Conservation (phyloP, 192 early-diverging fungal genomes). For the Coemansia erecta region DNA sequence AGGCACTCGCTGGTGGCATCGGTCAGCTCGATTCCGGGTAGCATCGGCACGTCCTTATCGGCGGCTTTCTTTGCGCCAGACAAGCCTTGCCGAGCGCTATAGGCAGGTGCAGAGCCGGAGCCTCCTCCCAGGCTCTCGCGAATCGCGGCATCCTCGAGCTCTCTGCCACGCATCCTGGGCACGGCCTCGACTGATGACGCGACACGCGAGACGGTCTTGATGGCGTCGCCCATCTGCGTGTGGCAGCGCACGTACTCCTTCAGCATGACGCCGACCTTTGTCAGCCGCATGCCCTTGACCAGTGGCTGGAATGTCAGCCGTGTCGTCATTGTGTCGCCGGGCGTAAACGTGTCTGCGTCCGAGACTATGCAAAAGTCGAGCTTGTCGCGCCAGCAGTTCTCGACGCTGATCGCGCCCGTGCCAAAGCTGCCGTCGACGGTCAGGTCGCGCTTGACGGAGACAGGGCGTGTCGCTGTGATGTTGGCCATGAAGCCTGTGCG, state of each 20-base stretch:
- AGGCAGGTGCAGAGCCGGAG: not conserved
- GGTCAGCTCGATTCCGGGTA: slow-evolving; percentile 31
- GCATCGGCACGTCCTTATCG: not conserved
- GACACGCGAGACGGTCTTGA: slow-evolving; percentile 44
- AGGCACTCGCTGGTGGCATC: slow-evolving; percentile 31
- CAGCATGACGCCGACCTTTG: slow-evolving; percentile 39
- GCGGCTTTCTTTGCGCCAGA: not conserved
- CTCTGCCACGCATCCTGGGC: slow-evolving; percentile 1
- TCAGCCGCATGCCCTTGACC: slow-evolving; percentile 45
- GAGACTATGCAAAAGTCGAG: slow-evolving; percentile 40
- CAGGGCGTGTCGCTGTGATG: slow-evolving; percentile 22
- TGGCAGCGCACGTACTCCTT: slow-evolving; percentile 54
- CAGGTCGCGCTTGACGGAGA: slow-evolving; percentile 47
- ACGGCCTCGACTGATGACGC: slow-evolving; percentile 28
- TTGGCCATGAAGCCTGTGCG: slow-evolving; percentile 46
- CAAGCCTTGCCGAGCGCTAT: too few species aligned
- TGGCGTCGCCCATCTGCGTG: slow-evolving; percentile 35
- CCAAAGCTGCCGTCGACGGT: slow-evolving; percentile 43
- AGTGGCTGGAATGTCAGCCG: slow-evolving; percentile 46
- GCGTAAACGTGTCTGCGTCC: slow-evolving; percentile 42
- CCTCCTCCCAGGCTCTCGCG: not conserved
- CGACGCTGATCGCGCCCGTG: slow-evolving; percentile 45
- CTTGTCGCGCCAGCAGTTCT: slow-evolving; percentile 48
- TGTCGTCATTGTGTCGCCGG: slow-evolving; percentile 33
- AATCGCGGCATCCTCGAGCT: slow-evolving; percentile 2